Percentiles rank a stretch among this genome's conserved stretches.
Evolutionary conservation across 176 grass and related monocot species (phyloP).

Genomic region (Hsuehochloa calcarea): DNA sequence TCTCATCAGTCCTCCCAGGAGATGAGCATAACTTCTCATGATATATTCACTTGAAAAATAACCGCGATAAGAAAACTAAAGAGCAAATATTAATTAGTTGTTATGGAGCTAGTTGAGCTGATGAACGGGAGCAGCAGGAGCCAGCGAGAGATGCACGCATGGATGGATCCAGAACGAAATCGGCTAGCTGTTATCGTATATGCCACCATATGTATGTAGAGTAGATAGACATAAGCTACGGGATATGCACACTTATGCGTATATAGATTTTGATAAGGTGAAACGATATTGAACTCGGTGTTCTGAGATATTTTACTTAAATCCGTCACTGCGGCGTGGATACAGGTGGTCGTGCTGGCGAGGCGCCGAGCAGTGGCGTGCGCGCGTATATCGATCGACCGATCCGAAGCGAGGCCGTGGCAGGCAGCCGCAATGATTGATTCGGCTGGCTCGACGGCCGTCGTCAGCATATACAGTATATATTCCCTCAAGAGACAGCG

Average conservation of each 20-base stretch:
- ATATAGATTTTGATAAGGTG: no score
- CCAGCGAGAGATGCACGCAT: background rate
- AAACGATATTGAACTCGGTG: no score
- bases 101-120: background rate
- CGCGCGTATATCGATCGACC: no score
- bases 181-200: no score
- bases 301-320: no score
- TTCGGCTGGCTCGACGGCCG: background rate
- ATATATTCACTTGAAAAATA: background rate
- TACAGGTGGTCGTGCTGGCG: no score
- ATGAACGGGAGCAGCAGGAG: background rate
- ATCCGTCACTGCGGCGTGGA: no score
- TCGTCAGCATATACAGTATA: constrained; percentile 32
- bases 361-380: background rate
- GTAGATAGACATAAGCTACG: no score
- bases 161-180: no score
- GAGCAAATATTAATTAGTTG: background rate
- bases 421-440: constrained; percentile 26
- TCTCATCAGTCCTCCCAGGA: background rate
- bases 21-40: background rate
- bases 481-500: constrained; percentile 24
- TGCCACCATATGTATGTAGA: no score
- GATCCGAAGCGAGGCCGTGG: background rate
- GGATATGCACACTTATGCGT: no score
- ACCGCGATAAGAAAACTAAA: background rate